These are phyloP conservation scores for Gonapodya sp. DNA, from an alignment of 192 early-diverging fungal genomes.

Conservation along the genomic window DNA sequence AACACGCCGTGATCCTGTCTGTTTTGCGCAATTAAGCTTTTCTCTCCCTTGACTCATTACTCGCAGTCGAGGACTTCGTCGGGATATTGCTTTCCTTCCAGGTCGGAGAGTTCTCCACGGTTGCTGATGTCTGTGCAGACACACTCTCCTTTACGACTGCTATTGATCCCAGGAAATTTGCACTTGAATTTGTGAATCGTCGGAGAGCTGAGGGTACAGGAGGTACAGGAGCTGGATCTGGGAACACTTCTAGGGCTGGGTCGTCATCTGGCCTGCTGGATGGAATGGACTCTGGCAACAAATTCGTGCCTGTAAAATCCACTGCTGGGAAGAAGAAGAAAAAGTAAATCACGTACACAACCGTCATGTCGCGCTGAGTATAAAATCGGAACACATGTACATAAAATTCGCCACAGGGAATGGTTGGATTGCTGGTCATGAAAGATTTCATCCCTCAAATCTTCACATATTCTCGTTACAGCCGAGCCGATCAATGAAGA, in stretches of 20 bases:
- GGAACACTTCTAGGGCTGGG: neutral
- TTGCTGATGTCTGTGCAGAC: slow-evolving; percentile 68
- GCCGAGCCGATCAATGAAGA: too few relatives aligned
- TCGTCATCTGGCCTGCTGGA: neutral
- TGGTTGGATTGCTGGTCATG: too few relatives aligned
- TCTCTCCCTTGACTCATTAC: neutral
- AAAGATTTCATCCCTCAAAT: too few relatives aligned
- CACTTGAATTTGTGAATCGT: slow-evolving; percentile 66
- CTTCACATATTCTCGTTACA: too few relatives aligned
- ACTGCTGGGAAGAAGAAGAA: neutral
- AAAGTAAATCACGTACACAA: neutral
- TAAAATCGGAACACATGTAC: too few relatives aligned
- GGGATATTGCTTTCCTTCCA: slow-evolving; percentile 69
- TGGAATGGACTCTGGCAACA: neutral
- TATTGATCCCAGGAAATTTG: slow-evolving; percentile 66
- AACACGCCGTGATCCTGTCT: neutral
- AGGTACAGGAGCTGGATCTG: neutral
- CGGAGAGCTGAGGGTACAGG: slow-evolving; percentile 53
- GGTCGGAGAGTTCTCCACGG: slow-evolving; percentile 43
- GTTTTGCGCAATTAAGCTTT: neutral
- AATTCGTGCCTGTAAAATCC: neutral
- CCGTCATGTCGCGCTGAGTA: neutral
- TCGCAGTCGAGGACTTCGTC: slow-evolving; percentile 56
- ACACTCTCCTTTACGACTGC: slow-evolving; percentile 63
- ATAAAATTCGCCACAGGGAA: too few relatives aligned